These are phyloP conservation scores for Mercurialis annua DNA, from an alignment of 345 rosid species.

Conservation along the genomic window DNA sequence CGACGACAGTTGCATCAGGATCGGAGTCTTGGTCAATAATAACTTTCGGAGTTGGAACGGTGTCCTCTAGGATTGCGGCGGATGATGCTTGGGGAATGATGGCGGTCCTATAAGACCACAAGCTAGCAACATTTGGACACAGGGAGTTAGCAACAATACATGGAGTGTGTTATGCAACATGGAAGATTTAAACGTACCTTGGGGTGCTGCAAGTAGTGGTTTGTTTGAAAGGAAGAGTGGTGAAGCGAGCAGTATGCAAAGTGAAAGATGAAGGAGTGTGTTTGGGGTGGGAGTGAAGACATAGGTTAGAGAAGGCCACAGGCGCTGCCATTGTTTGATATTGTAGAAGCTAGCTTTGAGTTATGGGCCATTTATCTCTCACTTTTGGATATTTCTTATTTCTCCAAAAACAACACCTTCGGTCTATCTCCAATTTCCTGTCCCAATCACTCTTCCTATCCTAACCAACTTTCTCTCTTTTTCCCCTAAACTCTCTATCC, in stretches of 20 bases:
- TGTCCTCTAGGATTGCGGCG: conserved; percentile 74
- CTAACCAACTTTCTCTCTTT: too few species aligned
- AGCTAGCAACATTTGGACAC: conserved; percentile 38
- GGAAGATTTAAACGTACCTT: conserved; percentile 38
- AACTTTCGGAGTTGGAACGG: conserved; percentile 83
- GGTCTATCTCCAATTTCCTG: neutral
- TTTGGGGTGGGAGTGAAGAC: conserved; percentile 8
- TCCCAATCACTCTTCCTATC: neutral
- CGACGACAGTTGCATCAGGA: conserved; percentile 78
- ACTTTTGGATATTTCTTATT: neutral
- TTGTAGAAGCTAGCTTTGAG: conserved; percentile 41
- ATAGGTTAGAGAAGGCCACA: conserved; percentile 41
- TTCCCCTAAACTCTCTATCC: too few species aligned
- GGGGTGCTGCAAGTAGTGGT: neutral
- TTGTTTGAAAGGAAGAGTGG: conserved; percentile 12
- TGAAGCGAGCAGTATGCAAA: conserved; percentile 21
- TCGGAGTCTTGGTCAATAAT: conserved; percentile 93
- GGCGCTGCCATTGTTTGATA: conserved; percentile 38
- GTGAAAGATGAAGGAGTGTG: conserved; percentile 15
- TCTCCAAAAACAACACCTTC: conserved; percentile 6
- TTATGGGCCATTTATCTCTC: conserved; percentile 27
- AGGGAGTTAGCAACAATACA: conserved; percentile 4
- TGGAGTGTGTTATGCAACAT: too few species aligned
- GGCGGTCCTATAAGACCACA: conserved; percentile 35
- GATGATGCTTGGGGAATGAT: conserved; percentile 51